Evolutionary conservation across 2,329 filamentous ascomycete species (phyloP), one percentile per base, ranked within the genome.

Genomic region (Aspergillus sp.): DNA sequence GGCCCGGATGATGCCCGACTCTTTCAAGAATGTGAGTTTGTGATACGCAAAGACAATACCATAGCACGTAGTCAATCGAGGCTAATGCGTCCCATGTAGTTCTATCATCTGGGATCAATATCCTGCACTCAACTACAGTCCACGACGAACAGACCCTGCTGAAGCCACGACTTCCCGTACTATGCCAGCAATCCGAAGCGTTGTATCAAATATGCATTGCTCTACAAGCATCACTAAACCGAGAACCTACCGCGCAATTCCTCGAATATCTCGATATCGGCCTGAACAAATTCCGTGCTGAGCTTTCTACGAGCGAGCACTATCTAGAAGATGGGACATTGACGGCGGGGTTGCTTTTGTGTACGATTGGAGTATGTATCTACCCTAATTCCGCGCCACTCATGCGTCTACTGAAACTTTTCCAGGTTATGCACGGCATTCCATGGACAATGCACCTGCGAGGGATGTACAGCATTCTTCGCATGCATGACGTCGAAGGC

Each of bases 401-500:
- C n/a, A n/a, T n/a, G n/a, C n/a, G n/a, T 24, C 24, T 7, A 24
- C 2, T 24, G 24, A 24, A 7, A 24, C 7, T 7, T 24, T 2
- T 6, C 26, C 9, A 71, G 68, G 41, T 68, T 20, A 63, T 71
- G 57, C 68, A 69, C 30, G 68, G 68, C 3, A 45, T 67, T 7
- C 64, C 68, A 1, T 72, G 69, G 69, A 68, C 66, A 2, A 64
- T 71, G 57, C 70, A 72, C 52, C 54, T 72, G 2, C 64, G 67
- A 58, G 69, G 69, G 13, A 70, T 72, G 63, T 62, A 71, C 55
- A 66, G 60, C n/a, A 67, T 72, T 13, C 56, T 71, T 12, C 24
- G 60, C n/a, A 67, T 72, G 12, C 56, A 71, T 12, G 20, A 26
- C 12, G 8, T 3, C 62, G 66, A 49, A 60, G 55, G 22, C 58